These are phyloP conservation scores for Colletotrichum acutatum DNA, from an alignment of 2,329 filamentous ascomycete species.

Conservation along the genomic window DNA sequence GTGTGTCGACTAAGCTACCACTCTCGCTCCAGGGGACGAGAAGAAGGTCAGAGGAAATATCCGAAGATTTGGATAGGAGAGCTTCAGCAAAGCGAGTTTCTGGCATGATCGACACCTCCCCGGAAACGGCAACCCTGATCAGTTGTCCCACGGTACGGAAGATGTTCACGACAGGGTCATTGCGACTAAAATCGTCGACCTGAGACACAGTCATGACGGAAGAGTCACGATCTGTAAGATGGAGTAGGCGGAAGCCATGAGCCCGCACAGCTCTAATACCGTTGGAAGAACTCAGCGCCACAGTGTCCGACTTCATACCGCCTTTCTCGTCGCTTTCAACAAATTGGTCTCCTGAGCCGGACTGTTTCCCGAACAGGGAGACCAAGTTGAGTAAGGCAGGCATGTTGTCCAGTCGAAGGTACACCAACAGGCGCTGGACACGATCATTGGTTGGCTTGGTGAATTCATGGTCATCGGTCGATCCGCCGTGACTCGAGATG, in stretches of 20 bases:
- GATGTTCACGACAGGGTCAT: conserved; percentile 89
- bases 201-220: conserved; percentile 95
- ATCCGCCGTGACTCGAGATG: conserved; percentile 41
- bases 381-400: conserved; percentile 85
- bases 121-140: conserved; percentile 84
- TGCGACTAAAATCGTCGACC: conserved; percentile 75
- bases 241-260: conserved; percentile 86
- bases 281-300: background rate
- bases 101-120: conserved; percentile 83
- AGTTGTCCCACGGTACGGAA: conserved; percentile 90
- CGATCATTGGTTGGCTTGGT: conserved; percentile 59
- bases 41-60: conserved; percentile 78
- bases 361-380: conserved; percentile 74
- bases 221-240: conserved; percentile 91
- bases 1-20: conserved; percentile 66
- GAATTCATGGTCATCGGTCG: conserved; percentile 50
- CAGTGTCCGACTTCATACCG: background rate
- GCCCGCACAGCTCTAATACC: conserved; percentile 68
- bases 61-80: conserved; percentile 74
- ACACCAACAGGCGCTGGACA: conserved; percentile 77
- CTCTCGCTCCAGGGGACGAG: conserved; percentile 92
- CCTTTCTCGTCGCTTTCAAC: conserved; percentile 27
- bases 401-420: conserved; percentile 86
- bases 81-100: conserved; percentile 83
- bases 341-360: conserved; percentile 36